phyloP scores from a whole-genome alignment of 768 basidiomycete species.

The Clitopilus passeckerianus region DNA sequence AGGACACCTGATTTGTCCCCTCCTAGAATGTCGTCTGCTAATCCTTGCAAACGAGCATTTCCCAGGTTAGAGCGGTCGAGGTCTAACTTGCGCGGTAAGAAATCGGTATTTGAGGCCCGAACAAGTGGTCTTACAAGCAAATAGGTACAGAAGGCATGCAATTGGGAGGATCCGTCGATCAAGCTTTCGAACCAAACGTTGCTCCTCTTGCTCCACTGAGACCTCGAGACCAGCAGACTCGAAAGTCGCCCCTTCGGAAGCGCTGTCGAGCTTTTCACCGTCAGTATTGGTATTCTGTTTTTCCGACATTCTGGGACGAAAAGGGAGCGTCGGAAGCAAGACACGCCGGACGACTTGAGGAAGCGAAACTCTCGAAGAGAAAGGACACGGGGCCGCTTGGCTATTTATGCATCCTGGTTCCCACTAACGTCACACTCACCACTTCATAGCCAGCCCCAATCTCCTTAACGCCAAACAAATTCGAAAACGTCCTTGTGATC shows the following conservation, averaged over 20 bases:
- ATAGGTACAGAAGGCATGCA: slow-evolving; percentile 68
- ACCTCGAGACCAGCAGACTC: slow-evolving; percentile 7
- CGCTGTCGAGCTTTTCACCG: slow-evolving; percentile 26
- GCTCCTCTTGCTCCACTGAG: slow-evolving; percentile 10
- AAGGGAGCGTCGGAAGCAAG: slow-evolving; percentile 8
- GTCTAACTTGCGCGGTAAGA: slow-evolving; percentile 23
- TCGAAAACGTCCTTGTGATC: slow-evolving; percentile 16
- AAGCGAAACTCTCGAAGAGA: slow-evolving; percentile 4
- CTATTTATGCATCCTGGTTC: slow-evolving; percentile 1
- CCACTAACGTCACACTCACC: slow-evolving; percentile 20
- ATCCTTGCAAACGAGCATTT: slow-evolving; percentile 72
- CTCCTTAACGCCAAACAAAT: slow-evolving; percentile 13
- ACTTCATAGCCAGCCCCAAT: slow-evolving; percentile 15
- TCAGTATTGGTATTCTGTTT: neutral
- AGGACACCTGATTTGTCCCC: slow-evolving; percentile 64
- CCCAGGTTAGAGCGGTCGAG: slow-evolving; percentile 78
- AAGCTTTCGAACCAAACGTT: slow-evolving; percentile 53
- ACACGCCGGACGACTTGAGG: slow-evolving; percentile 4
- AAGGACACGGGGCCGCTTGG: no score
- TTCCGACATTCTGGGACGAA: neutral
- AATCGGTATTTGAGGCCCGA: neutral
- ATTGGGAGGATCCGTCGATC: slow-evolving; percentile 68
- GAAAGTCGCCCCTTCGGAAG: slow-evolving; percentile 10
- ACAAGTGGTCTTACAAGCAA: slow-evolving; percentile 52
- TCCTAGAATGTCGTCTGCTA: slow-evolving; percentile 57